Base-by-base conservation (phyloP, 805 yeast species). In the Candida boidinii region DNA sequence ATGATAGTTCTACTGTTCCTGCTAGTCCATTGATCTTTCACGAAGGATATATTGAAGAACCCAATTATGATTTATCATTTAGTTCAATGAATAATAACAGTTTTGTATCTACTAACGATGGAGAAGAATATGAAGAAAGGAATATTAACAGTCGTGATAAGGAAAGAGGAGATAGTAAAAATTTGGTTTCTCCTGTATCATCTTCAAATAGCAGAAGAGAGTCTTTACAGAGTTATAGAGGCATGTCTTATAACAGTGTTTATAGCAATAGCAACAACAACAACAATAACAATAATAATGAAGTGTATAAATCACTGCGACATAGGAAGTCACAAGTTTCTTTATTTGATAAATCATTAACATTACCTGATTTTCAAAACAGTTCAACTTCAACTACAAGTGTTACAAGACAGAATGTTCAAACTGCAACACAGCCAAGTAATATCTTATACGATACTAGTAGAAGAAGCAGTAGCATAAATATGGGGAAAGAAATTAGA, bases 331-430 rank as follows among this genome's bases (percentile, higher is more conserved):
- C 53, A 8, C 39, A 38, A 8, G 41, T 41, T 3, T 48, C 53
- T 10, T 30, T 48, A 17, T 28, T 32, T 3, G 42, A 44, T 13
- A 41, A 42, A 29, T 42, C 50, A 7, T 24, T 48, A 8, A 21
- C 45, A 5, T 31, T 45, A 15, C 36, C 33, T 26, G 48, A 42
- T n/a, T 29, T 19, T 25, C 48, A 14, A 33, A 36, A n/a, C 37
- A 50, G 57, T 15, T 56, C 45, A 22, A 48, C 60, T 2, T 58
- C 64, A 1, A 59, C 62, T 8, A 20, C 12, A 11, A 17, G 16
- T 12, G 29, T 4, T 5, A 5, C 19, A 42, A 0, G 51, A 31
- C 22, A 28, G 38, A 15, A 31, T 33, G 12, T 17, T 22, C 2
- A 28, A 14, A 2, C 26, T n/a, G n/a, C n/a, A 27, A 16, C 17